A percentile compares a stretch with the other conserved stretches of the same genome.
Conservation (phyloP, 768 basidiomycete species). For the Lentinula raphanica region DNA sequence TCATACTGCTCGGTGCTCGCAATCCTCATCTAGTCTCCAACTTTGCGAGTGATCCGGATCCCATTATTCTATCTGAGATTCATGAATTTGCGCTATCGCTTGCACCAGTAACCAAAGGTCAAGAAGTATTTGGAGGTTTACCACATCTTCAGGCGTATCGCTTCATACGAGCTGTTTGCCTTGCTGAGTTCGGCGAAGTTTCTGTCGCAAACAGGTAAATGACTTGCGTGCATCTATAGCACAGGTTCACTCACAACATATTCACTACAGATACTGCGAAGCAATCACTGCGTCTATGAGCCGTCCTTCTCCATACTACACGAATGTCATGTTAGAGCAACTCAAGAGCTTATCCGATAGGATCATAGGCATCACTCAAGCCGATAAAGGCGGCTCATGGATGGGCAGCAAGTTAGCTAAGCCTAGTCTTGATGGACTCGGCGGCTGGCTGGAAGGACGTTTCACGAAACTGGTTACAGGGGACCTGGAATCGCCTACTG, state of each 20-base stretch:
- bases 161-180: constrained; percentile 65
- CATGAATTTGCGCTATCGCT: constrained; percentile 86
- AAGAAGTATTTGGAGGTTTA: constrained; percentile 78
- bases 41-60: constrained; percentile 64
- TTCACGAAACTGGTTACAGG: constrained; percentile 95
- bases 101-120: constrained; percentile 68
- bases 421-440: constrained; percentile 87
- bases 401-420: constrained; percentile 81
- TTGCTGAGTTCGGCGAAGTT: constrained; percentile 81
- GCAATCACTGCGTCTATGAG: constrained; percentile 69
- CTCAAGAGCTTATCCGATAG: constrained; percentile 77
- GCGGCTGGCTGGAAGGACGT: constrained; percentile 87
- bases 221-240: not conserved
- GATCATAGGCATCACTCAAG: constrained; percentile 62
- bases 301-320: constrained; percentile 64
- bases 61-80: constrained; percentile 84
- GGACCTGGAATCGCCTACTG: constrained; percentile 57
- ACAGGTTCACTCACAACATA: not conserved
- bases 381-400: constrained; percentile 82
- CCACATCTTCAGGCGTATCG: constrained; percentile 87
- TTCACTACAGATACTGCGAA: constrained; percentile 80
- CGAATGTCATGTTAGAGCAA: constrained; percentile 60
- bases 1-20: constrained; percentile 69
- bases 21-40: constrained; percentile 45
- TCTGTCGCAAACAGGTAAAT: constrained; percentile 69